A percentile compares a stretch with the other conserved stretches of the same genome.
These are phyloP conservation scores for Seiridium cupressi DNA, from an alignment of 2,329 filamentous ascomycete species.

Conservation along the genomic window DNA sequence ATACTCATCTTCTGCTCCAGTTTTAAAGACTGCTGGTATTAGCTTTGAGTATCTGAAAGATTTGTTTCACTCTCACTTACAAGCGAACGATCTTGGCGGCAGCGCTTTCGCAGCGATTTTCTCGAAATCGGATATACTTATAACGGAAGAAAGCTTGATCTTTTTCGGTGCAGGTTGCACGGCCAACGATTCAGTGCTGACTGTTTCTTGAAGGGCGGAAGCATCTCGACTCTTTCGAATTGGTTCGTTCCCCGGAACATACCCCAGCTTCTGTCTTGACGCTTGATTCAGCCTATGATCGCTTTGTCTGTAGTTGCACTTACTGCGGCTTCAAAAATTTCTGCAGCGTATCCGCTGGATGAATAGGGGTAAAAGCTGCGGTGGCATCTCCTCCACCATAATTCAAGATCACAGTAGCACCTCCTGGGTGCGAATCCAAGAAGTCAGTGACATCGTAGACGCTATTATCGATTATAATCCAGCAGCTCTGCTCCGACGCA, in stretches of 20 bases:
- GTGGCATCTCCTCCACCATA: neutral
- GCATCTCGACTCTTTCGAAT: too few species aligned
- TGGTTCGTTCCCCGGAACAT: too few species aligned
- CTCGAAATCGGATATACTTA: neutral
- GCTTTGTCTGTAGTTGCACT: too few species aligned
- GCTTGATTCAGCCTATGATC: too few species aligned
- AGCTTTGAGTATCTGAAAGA: neutral
- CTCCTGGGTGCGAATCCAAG: neutral
- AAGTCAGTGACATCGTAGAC: conserved; percentile 1
- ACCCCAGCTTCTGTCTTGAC: too few species aligned
- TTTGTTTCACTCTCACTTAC: neutral
- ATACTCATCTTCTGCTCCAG: neutral
- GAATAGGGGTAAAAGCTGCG: neutral
- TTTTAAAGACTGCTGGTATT: neutral
- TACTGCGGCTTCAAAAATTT: neutral
- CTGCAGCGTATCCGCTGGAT: neutral
- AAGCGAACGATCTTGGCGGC: neutral
- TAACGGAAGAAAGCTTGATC: neutral
- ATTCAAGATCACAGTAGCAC: neutral
- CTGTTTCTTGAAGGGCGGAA: too few species aligned
- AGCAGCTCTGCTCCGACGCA: neutral
- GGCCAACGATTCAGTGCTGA: neutral
- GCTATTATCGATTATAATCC: neutral
- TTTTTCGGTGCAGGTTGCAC: neutral
- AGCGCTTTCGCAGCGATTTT: neutral